Evolutionary conservation across 2,329 filamentous ascomycete species (phyloP).

Genomic region (Penicillium decumbens): DNA sequence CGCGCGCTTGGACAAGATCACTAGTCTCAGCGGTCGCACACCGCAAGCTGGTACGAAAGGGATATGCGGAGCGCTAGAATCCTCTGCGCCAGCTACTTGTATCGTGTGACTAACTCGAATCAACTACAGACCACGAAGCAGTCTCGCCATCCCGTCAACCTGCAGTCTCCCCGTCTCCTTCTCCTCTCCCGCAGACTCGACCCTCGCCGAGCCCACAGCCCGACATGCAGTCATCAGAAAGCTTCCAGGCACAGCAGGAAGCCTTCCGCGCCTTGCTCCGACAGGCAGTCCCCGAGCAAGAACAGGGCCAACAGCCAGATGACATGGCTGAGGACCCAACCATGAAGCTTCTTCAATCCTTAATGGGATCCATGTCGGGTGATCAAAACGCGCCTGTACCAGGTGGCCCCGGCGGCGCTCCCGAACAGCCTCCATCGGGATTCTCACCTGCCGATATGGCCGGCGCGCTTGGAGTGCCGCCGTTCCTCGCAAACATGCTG

Average conservation of each 20-base stretch:
- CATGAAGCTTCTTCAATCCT: slow-evolving; percentile 35
- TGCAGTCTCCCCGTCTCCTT: slow-evolving; percentile 27
- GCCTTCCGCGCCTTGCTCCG: slow-evolving; percentile 41
- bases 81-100: not conserved
- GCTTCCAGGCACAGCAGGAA: slow-evolving; percentile 40
- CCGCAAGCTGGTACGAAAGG: slow-evolving; percentile 36
- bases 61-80: not conserved
- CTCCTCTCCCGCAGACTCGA: slow-evolving; percentile 21
- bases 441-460: slow-evolving; percentile 30
- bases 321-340: slow-evolving; percentile 32
- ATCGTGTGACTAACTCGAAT: slow-evolving; percentile 7
- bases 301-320: slow-evolving; percentile 13
- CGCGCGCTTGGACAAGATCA: slow-evolving; percentile 59
- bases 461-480: slow-evolving; percentile 43
- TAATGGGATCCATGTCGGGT: slow-evolving; percentile 32
- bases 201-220: slow-evolving; percentile 16
- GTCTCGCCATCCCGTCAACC: slow-evolving; percentile 20
- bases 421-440: slow-evolving; percentile 9
- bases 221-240: slow-evolving; percentile 29
- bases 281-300: slow-evolving; percentile 23
- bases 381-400: slow-evolving; percentile 19
- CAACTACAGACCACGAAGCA: slow-evolving; percentile 23
- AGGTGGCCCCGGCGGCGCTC: slow-evolving; percentile 22
- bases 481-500: slow-evolving; percentile 39
- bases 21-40: slow-evolving; percentile 52